Conservation (phyloP, 768 basidiomycete genomes). For the Mycena olivaceomarginata region DNA sequence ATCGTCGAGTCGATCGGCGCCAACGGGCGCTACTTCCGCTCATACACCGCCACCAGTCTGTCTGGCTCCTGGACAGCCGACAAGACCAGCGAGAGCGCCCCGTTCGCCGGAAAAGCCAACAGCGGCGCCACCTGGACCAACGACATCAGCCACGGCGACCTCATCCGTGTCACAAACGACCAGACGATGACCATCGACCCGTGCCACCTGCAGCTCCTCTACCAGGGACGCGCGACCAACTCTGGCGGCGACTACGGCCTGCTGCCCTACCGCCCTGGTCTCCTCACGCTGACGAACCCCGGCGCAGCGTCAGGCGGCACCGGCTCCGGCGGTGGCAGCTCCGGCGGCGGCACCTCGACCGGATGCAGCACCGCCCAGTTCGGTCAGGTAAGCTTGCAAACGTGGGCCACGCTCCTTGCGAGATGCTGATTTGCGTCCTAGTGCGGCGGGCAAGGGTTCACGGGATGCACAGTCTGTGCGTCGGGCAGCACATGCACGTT, state of each 20-base stretch:
- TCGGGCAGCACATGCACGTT: constrained; percentile 27
- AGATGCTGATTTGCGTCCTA: constrained; percentile 27
- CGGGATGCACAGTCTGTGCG: constrained; percentile 31
- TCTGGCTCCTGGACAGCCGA: constrained; percentile 35
- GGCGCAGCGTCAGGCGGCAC: constrained; percentile 18
- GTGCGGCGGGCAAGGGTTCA: constrained; percentile 34
- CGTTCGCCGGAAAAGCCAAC: constrained; percentile 44
- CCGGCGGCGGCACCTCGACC: constrained; percentile 7
- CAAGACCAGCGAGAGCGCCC: constrained; percentile 21
- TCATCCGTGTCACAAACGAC: constrained; percentile 37
- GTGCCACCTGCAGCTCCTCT: constrained; percentile 42
- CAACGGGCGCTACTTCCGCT: constrained; percentile 44
- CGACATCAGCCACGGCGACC: constrained; percentile 44
- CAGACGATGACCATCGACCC: constrained; percentile 43
- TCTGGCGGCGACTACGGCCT: too few relatives aligned
- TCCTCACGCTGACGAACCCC: constrained; percentile 35
- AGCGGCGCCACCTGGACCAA: constrained; percentile 42
- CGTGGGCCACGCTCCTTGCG: constrained; percentile 20
- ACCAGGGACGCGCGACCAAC: constrained; percentile 32
- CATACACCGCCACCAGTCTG: constrained; percentile 40
- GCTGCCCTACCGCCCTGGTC: constrained; percentile 39
- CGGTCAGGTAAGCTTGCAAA: constrained; percentile 31
- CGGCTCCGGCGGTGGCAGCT: constrained; percentile 16
- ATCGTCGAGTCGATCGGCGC: constrained; percentile 42
- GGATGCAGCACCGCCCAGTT: constrained; percentile 32